These are phyloP conservation scores for Hypoxylon sp. DNA, from an alignment of 2,329 filamentous ascomycete species.

Conservation along the genomic window DNA sequence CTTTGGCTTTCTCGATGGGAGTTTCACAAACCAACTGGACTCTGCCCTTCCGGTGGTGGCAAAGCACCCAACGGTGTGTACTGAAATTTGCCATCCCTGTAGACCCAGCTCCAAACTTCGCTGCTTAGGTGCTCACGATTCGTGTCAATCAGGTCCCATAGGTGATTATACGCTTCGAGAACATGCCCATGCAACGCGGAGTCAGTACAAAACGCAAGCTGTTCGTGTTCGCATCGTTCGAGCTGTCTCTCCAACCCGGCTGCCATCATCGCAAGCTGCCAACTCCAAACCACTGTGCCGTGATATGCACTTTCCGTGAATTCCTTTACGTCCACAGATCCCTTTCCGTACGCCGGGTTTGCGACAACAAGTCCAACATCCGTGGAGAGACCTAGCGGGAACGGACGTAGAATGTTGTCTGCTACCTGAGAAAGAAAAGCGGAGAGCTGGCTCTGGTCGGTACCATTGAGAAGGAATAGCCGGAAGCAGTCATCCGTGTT, in stretches of 20 bases:
- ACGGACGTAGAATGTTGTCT: slow-evolving; percentile 68
- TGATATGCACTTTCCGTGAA: slow-evolving; percentile 72
- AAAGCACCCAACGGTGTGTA: slow-evolving; percentile 65
- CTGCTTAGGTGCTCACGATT: slow-evolving; percentile 65
- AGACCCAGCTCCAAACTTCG: slow-evolving; percentile 75
- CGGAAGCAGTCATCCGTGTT: slow-evolving; percentile 76
- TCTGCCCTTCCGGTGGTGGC: slow-evolving; percentile 60
- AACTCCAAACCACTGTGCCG: slow-evolving; percentile 74
- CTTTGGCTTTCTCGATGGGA: neutral
- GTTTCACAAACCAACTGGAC: slow-evolving; percentile 51
- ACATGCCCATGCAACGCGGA: slow-evolving; percentile 59
- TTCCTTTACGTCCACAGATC: slow-evolving; percentile 61
- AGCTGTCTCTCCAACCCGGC: slow-evolving; percentile 70
- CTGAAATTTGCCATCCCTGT: slow-evolving; percentile 61
- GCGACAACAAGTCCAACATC: slow-evolving; percentile 69
- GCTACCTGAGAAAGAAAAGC: slow-evolving; percentile 69
- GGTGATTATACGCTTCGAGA: slow-evolving; percentile 66
- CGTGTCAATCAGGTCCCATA: slow-evolving; percentile 72
- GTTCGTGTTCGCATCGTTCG: slow-evolving; percentile 59
- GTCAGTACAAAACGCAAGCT: slow-evolving; percentile 65
- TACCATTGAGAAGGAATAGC: slow-evolving; percentile 72
- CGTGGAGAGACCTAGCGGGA: slow-evolving; percentile 70
- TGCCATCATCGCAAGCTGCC: slow-evolving; percentile 75
- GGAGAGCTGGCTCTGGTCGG: slow-evolving; percentile 68
- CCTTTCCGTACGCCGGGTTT: slow-evolving; percentile 69